Base-by-base conservation (phyloP, 257 asterid genomes). In the Avicennia marina region DNA sequence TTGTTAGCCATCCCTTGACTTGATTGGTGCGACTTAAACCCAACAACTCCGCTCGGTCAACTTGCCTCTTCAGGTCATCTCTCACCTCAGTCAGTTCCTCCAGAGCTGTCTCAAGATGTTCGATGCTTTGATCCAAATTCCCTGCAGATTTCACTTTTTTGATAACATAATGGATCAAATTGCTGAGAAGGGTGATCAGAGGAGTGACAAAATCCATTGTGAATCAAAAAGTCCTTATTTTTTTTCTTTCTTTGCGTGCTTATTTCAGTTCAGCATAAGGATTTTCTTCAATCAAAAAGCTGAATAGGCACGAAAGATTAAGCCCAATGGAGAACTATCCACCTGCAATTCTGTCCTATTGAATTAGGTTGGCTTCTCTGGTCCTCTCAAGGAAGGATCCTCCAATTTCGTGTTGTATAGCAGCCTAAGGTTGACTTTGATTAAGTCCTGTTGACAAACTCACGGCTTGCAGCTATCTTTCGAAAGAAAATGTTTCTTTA, bases 1-100 rank as follows among this genome's bases (percentile, higher is more conserved):
- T 68, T 26, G 48, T 60, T 18, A 78, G 70, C 81, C 81, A 78
- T 31, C 84, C 81, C 54, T 54, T 78, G 48, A 78, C 78, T 65
- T 74, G 78, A 65, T 63, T 64, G 13, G 81, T 74, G 55, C 71
- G 72, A 3, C 72, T 74, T 13, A 71, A 60, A 12, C 84, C 81
- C 60, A 64, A 32, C 1, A 60, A 9, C 66, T 57, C 80, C 0
- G 84, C 81, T 61, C 52, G 69, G 56, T 78, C 81, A 1, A 78
- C 84, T 54, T 74, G 72, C 51, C 52, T 68, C 61, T 65, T 75
- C 69, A 74, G 47, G 64, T 78, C 84, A 49, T 70, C 78, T 53
- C 77, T 71, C 42, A 62, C 59, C 42, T 71, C 78, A 25, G 13
- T 44, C 53, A 78, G 70, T 49, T 74, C 84, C 56, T 25, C 69